Base-by-base conservation (phyloP, 2,329 filamentous ascomycete genomes). In the Apiospora aurea region DNA sequence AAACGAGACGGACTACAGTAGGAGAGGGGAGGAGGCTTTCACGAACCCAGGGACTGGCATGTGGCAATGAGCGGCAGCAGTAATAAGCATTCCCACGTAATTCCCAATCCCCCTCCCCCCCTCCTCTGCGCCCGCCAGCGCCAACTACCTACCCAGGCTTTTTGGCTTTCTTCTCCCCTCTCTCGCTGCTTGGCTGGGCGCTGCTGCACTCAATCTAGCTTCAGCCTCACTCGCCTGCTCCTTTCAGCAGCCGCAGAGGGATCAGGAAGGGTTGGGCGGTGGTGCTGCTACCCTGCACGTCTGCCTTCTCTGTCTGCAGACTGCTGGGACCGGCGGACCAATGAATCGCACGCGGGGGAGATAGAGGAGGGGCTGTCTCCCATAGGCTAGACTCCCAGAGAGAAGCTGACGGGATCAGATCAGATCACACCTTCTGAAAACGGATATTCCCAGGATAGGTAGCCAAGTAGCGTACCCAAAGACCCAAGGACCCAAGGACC, bases 371-470 rank as follows among this genome's bases (percentile, higher is more conserved):
- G 21, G 16, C 10, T 21, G 21, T 49, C 18, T 8, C 21, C 21
- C 46, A 21, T 47, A 18, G 44, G 5, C 8, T 21, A 49, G 21
- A n/a, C 46, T n/a, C 44, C 18, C 16, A 49, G 21, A 64, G 34
- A 64, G 34, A 8, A 6, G 57, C 57, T 64, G 57, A 64, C 34
- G 57, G 57, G 57, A 64, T 64, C 57, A 21, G 57, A 64, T 64
- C 57, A 64, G 57, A 64, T 64, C 57, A 64, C 57, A 64, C 57
- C 57, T 64, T 64, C 57, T 64, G 57, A 64, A 64, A 64, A 64
- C 57, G 57, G 57, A 41, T 41, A 61, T 64, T 38, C 34, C 34
- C 34, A 38, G 34, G 34, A 38, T 38, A 8, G 34, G 26, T n/a
- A n/a, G n/a, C 44, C 13, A 46, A 18, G 44, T 46, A 29, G 26